Evolutionary conservation across 2,329 filamentous ascomycete genomes (phyloP).

Genomic region (Fusarium pseudonygamai): DNA sequence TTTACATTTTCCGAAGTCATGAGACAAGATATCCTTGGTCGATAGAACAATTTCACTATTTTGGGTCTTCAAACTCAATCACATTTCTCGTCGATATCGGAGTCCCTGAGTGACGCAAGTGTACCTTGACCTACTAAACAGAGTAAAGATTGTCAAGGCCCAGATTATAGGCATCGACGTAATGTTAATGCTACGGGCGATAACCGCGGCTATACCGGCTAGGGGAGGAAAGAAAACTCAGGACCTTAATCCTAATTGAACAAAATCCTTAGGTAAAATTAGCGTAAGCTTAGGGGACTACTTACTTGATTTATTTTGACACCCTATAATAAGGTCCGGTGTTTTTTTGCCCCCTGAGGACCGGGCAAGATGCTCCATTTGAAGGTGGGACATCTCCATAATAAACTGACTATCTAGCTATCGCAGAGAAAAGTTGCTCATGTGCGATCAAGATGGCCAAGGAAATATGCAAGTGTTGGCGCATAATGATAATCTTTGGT

Average conservation of each 20-base stretch:
- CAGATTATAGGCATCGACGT: background rate
- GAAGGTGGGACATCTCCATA: slow-evolving; percentile 13
- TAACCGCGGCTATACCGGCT: slow-evolving; percentile 6
- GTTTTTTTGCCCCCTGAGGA: too few species aligned
- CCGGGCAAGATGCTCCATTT: background rate
- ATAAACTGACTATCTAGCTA: background rate
- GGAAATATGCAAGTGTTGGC: background rate
- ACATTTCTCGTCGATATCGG: background rate
- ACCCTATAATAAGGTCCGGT: too few species aligned
- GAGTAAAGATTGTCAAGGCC: background rate
- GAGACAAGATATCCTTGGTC: background rate
- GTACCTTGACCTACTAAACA: background rate
- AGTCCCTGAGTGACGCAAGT: background rate
- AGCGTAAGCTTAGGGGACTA: too few species aligned
- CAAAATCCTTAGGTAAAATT: too few species aligned
- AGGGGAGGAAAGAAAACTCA: too few species aligned
- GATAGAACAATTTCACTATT: background rate
- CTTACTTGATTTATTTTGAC: too few species aligned
- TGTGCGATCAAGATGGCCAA: background rate
- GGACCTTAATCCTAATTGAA: too few species aligned
- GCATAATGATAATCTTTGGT: background rate
- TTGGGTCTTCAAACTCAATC: background rate
- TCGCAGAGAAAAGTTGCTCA: background rate
- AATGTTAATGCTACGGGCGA: background rate
- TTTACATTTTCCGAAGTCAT: background rate